Base-by-base conservation (phyloP, 2,329 filamentous ascomycete species). In the Sclerotinia spermophila region DNA sequence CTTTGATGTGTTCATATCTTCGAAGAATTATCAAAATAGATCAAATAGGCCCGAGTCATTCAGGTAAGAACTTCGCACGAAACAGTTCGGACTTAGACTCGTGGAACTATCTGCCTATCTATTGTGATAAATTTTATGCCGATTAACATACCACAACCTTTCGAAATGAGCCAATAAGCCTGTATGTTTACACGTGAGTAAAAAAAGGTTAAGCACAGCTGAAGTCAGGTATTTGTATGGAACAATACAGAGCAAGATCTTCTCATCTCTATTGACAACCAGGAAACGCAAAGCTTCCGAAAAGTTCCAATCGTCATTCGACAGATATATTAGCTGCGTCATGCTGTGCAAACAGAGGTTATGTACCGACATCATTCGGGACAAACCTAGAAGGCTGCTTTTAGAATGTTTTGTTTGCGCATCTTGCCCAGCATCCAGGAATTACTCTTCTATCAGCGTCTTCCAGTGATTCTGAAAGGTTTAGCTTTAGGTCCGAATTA, bases 211-310 rank as follows among this genome's bases (percentile, higher is more conserved):
- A 60, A 11, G 56, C n/a, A 51, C 7, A 27, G 33, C 30, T 38
- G 30, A 51, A 21, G 35, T 17, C 15, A 64, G 24, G 24, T 21
- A 4, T 51, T 21, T n/a, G 13, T 27, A 27, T 33, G 45, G 62
- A 48, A 65, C 62, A 53, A 53, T 33, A 35, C 62, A 53, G 33
- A 38, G 45, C n/a, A 40, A 40, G 24, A 21, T 51, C 33, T 38
- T 53, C 33, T 65, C 62, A 65, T 65, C 62, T 65, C 45, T 65
- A 65, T 33, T 65, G n/a, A 24, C 62, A 65, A 65, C 45, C 45
- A 40, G 17, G 62, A 65, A 65, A 65, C 17, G 62, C 33, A 53
- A 53, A 65, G 45, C 17, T 65, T 65, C 45, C 60, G 60, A 45
- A 62, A 11, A 19, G 21, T 44, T 45, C 17, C 45, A 65, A 53